A percentile compares a stretch with the other conserved stretches of the same genome.
These are phyloP conservation scores for Silene noctiflora DNA, from an alignment of 179 eudicot species.

Conservation along the genomic window DNA sequence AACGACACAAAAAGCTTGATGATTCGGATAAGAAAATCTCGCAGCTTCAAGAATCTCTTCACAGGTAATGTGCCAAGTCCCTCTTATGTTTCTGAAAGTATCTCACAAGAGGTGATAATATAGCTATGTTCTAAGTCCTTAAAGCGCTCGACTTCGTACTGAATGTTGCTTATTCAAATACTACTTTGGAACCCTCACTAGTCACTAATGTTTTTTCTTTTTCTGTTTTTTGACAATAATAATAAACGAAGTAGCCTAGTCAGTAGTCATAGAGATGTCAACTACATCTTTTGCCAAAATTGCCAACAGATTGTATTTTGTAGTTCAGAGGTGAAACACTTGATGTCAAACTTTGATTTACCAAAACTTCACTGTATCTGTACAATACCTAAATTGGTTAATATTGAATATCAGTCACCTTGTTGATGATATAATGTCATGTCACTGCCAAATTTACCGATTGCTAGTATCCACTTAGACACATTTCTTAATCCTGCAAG, in stretches of 20 bases:
- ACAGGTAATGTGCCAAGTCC: constrained; percentile 44
- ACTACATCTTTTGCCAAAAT: neutral
- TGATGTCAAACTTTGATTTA: neutral
- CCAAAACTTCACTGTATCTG: neutral
- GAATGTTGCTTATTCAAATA: neutral
- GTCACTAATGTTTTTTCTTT: no score
- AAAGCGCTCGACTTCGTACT: neutral
- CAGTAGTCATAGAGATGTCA: constrained; percentile 1
- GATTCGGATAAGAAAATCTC: constrained; percentile 62
- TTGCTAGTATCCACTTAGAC: neutral
- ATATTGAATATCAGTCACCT: neutral
- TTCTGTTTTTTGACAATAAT: no score
- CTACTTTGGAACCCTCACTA: neutral
- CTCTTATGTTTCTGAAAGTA: neutral
- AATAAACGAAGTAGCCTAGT: no score
- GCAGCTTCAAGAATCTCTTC: constrained; percentile 68
- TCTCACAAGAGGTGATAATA: neutral
- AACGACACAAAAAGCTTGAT: constrained; percentile 59
- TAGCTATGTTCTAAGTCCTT: neutral
- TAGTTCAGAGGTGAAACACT: neutral
- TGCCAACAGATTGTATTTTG: neutral
- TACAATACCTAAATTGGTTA: neutral
- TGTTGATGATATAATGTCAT: neutral
- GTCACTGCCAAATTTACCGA: neutral
- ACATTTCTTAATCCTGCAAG: neutral